Evolutionary conservation across 208 protist species (phyloP).

Genomic region (Crithidia fasciculata): DNA sequence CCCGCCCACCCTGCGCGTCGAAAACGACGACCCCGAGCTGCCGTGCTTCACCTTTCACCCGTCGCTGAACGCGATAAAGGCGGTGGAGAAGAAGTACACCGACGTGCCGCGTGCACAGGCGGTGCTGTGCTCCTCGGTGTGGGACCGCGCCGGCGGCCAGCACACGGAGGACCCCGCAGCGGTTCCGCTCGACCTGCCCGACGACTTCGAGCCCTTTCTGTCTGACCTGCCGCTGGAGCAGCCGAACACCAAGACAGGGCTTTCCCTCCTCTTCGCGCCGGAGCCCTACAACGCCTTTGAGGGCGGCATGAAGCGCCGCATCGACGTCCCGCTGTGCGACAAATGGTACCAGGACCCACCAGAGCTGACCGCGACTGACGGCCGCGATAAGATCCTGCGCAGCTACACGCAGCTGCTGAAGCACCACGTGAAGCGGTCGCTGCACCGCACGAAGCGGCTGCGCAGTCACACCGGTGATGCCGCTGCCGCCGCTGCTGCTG

Average conservation of each 20-base stretch:
- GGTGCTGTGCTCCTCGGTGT: conserved; percentile 48
- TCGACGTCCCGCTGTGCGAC: conserved; percentile 99
- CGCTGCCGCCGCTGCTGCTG: conserved; percentile 4
- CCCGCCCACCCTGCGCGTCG: conserved; percentile 91
- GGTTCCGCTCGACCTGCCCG: conserved; percentile 46
- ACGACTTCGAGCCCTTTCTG: conserved; percentile 86
- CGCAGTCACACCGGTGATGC: conserved; percentile 20
- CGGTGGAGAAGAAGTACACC: conserved; percentile 57
- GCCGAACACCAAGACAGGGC: conserved; percentile 91
- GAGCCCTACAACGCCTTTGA: conserved; percentile 97
- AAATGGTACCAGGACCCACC: conserved; percentile 98
- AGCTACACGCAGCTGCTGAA: conserved; percentile 99
- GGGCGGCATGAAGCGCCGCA: conserved; percentile 94
- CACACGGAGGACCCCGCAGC: conserved; percentile 35
- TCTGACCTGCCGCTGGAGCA: conserved; percentile 91
- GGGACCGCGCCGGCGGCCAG: conserved; percentile 20
- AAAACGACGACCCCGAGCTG: conserved; percentile 96
- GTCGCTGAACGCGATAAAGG: conserved; percentile 98
- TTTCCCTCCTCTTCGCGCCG: conserved; percentile 98
- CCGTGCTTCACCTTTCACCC: conserved; percentile 99
- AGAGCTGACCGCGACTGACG: conserved; percentile 57
- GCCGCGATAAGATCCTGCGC: conserved; percentile 95
- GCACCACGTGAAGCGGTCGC: conserved; percentile 98
- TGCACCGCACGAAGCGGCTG: conserved; percentile 88
- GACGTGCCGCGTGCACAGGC: conserved; percentile 28